Evolutionary conservation across 1,139 yeast genomes (phyloP).

Genomic region (Pichia sp.): DNA sequence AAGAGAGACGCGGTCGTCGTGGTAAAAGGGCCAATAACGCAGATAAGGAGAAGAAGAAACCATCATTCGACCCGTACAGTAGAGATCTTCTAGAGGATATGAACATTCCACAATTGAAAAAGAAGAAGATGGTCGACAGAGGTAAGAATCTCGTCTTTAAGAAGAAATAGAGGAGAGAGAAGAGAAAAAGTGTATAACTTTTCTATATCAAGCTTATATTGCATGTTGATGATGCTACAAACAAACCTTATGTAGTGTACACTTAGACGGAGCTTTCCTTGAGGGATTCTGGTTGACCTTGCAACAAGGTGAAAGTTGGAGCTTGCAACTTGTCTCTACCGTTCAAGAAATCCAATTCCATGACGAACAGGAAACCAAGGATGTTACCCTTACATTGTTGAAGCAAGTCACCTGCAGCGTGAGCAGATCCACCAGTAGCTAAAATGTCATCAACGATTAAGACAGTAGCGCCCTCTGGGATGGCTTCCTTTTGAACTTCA

Average conservation of each 20-base stretch:
- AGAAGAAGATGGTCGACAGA: constrained; percentile 20
- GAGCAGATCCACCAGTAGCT: constrained; percentile 97
- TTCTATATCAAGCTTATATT: too few species aligned
- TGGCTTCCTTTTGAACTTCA: constrained; percentile 80
- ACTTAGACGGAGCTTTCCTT: constrained; percentile 10
- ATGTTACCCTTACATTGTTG: constrained; percentile 58
- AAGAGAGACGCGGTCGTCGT: constrained; percentile 4
- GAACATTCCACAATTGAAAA: constrained; percentile 20
- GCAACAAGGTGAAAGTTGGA: constrained; percentile 79
- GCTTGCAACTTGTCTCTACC: constrained; percentile 86
- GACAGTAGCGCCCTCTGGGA: constrained; percentile 74
- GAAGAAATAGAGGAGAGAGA: constrained; percentile 1
- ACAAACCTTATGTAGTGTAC: too few species aligned
- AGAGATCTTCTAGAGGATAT: constrained; percentile 26
- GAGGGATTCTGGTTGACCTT: constrained; percentile 60
- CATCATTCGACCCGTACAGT: constrained; percentile 55
- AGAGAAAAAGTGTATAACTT: too few species aligned
- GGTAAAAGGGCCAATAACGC: constrained; percentile 6
- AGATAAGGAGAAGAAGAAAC: constrained; percentile 32
- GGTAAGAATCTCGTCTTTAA: constrained; percentile 24
- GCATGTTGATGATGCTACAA: too few species aligned
- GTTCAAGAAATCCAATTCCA: constrained; percentile 91
- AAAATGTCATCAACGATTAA: constrained; percentile 91
- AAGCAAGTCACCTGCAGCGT: constrained; percentile 86
- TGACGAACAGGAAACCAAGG: constrained; percentile 74